Conservation (phyloP, 495 filamentous ascomycete species). For the Aspergillus ellipticus region DNA sequence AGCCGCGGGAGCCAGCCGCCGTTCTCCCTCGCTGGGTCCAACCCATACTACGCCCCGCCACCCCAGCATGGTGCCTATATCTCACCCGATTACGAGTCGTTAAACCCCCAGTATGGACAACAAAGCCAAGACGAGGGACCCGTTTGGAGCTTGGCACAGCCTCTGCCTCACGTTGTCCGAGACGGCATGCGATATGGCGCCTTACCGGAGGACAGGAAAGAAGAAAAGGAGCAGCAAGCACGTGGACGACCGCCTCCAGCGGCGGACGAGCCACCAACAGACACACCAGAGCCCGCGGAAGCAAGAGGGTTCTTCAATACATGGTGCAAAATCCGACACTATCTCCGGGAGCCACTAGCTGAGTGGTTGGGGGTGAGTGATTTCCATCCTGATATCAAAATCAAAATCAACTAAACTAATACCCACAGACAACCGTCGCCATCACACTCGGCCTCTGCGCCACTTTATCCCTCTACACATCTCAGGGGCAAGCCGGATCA, state of each 20-base stretch:
- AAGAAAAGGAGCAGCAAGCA: slow-evolving; percentile 6
- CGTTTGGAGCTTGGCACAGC: slow-evolving; percentile 29
- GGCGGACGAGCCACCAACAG: not conserved
- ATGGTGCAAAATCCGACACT: slow-evolving; percentile 20
- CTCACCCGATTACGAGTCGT: slow-evolving; percentile 17
- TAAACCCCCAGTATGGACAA: slow-evolving; percentile 23
- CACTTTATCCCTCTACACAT: slow-evolving; percentile 9
- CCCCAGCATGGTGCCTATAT: slow-evolving; percentile 9
- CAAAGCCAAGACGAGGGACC: slow-evolving; percentile 10
- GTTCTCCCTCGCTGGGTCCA: not conserved
- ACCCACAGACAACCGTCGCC: slow-evolving; percentile 17
- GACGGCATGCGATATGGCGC: slow-evolving; percentile 21
- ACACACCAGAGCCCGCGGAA: slow-evolving; percentile 1
- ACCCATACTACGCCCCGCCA: not conserved
- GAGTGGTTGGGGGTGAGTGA: slow-evolving; percentile 28
- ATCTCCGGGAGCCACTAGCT: slow-evolving; percentile 19
- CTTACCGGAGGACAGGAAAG: slow-evolving; percentile 5
- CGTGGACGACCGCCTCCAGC: not conserved
- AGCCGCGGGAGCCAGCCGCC: not conserved
- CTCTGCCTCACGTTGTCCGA: slow-evolving; percentile 29
- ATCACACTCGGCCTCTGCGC: slow-evolving; percentile 23
- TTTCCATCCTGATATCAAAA: not conserved
- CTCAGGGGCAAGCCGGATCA: slow-evolving; percentile 10
- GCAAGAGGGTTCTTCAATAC: slow-evolving; percentile 18
- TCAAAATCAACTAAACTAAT: not conserved